Evolutionary conservation across 495 filamentous ascomycete species (phyloP), one percentile per base, ranked within the genome.

Genomic region (Podospora anserina): DNA sequence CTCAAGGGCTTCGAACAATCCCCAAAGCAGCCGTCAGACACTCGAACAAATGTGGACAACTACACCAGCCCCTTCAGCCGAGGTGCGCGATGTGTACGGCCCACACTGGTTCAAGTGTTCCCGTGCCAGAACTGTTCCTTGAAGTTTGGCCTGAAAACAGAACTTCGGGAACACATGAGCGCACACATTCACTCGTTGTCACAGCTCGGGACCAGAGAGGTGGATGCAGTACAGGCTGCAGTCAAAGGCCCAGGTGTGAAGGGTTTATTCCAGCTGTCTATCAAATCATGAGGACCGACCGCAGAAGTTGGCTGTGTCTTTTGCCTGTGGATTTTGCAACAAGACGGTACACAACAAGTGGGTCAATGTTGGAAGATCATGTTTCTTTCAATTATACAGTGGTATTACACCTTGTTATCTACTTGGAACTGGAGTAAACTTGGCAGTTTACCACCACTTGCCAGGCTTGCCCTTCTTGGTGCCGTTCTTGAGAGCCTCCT

Each of bases 401-500:
- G 15, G 9, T 49, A 49, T 49, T 49, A 49, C 13, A 49, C 39
- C 39, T 11, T 49, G 39, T 18, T 49, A 49, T 49, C 9, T 49
- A 49, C 7, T 3, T 49, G 7, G 2, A 49, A 49, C 0, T 49
- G 13, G 7, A 13, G 39, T 49, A 49, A 49, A 49, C 11, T 16
- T 7, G 30, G 7, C 6, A 56, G 54, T 58, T 58, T 58, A 58
- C 55, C 55, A 58, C 55, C n/a, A 26, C 55, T 58, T 58, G n/a
- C 55, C 55, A 19, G 55, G 55, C 55, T 60, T 67, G 55, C 18
- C 56, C 23, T 44, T 34, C 18, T 34, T 34, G n/a, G 72, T 76
- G 63, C 69, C 70, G 74, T 76, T 76, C 62, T 66, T 75, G 13
- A 77, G 63, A 32, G 73, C 75, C 68, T 77, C 73, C 9, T 76